Conservation (phyloP, 2,329 filamentous ascomycete genomes). For the Colletotrichum sp. region DNA sequence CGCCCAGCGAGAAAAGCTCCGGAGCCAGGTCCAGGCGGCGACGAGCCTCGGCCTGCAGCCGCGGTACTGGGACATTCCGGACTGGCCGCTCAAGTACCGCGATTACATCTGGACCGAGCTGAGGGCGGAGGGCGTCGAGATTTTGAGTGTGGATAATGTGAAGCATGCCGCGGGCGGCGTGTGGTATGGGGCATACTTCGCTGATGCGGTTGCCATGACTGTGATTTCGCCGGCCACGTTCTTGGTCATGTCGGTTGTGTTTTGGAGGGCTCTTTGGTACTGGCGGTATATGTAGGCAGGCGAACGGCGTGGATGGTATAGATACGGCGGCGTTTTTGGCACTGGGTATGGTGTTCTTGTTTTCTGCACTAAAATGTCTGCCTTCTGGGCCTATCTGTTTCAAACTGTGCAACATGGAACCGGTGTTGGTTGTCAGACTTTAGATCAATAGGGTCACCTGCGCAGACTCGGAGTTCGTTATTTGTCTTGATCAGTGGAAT, state of each 20-base stretch:
- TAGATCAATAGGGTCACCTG: rapidly evolving
- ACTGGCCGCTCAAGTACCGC: constrained; percentile 57
- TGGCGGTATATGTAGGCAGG: neutral
- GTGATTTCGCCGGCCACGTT: neutral
- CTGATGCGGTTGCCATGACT: neutral
- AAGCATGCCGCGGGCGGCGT: neutral
- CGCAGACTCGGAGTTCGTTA: rapidly evolving
- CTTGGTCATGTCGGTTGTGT: neutral
- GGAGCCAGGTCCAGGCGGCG: constrained; percentile 50
- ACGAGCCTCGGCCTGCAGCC: constrained; percentile 58
- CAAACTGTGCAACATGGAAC: rapidly evolving
- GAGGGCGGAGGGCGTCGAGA: constrained; percentile 60
- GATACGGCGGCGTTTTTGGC: neutral
- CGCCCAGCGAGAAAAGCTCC: constrained; percentile 47
- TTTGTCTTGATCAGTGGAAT: rapidly evolving
- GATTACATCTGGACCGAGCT: constrained; percentile 62
- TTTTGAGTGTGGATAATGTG: constrained; percentile 61
- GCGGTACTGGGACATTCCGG: constrained; percentile 65
- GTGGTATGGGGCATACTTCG: neutral
- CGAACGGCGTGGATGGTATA: rapidly evolving
- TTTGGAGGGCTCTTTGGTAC: neutral
- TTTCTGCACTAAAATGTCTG: rapidly evolving
- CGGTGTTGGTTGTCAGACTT: neutral
- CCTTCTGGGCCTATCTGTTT: neutral
- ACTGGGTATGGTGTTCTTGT: neutral